These are phyloP conservation scores for Eutypella sp. DNA, from an alignment of 2,329 filamentous ascomycete genomes.

Conservation along the genomic window DNA sequence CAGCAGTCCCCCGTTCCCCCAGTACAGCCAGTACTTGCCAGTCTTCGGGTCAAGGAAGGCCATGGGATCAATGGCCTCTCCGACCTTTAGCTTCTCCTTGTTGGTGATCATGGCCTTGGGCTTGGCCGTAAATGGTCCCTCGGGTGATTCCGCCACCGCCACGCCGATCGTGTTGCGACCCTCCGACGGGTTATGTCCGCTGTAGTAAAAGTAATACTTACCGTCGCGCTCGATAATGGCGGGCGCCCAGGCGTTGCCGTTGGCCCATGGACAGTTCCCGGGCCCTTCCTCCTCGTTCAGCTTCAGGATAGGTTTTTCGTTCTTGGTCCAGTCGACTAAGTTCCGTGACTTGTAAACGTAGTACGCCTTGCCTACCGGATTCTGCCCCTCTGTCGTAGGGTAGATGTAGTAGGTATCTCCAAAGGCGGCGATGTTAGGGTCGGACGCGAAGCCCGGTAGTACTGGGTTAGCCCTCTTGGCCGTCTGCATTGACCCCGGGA, in stretches of 20 bases:
- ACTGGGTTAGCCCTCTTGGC: constrained; percentile 24
- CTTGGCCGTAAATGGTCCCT: constrained; percentile 54
- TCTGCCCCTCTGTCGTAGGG: constrained; percentile 37
- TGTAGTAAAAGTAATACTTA: constrained; percentile 61
- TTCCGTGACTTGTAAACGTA: constrained; percentile 39
- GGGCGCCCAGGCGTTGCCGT: constrained; percentile 61
- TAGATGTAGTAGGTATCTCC: constrained; percentile 40
- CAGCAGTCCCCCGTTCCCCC: constrained; percentile 43
- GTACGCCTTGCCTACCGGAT: constrained; percentile 40
- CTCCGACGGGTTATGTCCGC: constrained; percentile 43
- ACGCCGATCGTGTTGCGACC: constrained; percentile 56
- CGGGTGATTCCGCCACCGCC: constrained; percentile 48
- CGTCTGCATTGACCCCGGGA: no score
- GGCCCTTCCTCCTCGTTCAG: constrained; percentile 31
- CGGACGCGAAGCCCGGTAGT: constrained; percentile 35
- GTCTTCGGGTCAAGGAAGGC: constrained; percentile 53
- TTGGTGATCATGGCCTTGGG: constrained; percentile 48
- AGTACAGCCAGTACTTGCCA: constrained; percentile 55
- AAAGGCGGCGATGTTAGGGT: constrained; percentile 40
- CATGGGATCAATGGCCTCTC: constrained; percentile 54
- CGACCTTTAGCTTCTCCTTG: constrained; percentile 32
- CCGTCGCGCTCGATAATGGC: constrained; percentile 53
- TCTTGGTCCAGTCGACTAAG: constrained; percentile 35
- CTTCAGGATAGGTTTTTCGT: constrained; percentile 34
- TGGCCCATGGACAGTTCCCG: constrained; percentile 56